Percentiles rank a stretch among this genome's conserved stretches.
phyloP scores from a whole-genome alignment of 306 rosid genomes.

The Prunus kanzakura region DNA sequence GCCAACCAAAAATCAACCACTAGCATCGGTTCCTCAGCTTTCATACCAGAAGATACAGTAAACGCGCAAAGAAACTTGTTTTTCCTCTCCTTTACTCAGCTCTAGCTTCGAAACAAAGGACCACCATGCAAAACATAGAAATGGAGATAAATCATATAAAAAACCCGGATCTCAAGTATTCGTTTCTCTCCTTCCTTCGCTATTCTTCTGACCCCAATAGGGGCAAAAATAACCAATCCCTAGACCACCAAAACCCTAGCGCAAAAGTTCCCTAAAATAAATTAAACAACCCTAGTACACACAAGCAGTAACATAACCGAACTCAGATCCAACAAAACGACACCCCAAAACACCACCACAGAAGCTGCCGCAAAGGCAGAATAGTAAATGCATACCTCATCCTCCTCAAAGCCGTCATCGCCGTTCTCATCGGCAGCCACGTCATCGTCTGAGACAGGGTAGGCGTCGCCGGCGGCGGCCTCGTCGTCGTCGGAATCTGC shows the following conservation, averaged over 20 bases:
- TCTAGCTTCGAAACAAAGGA: background rate
- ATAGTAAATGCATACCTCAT: slow-evolving; percentile 35
- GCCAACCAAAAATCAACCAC: background rate
- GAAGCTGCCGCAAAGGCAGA: background rate
- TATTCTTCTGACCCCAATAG: background rate
- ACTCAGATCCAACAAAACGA: slow-evolving; percentile 26
- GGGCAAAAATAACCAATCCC: background rate
- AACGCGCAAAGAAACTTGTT: background rate
- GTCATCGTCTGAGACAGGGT: slow-evolving; percentile 36
- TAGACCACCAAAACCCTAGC: slow-evolving; percentile 26
- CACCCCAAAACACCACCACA: background rate
- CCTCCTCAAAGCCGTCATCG: slow-evolving; percentile 45
- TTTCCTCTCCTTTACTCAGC: background rate
- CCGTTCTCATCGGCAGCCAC: slow-evolving; percentile 24
- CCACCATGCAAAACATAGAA: background rate
- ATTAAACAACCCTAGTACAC: background rate
- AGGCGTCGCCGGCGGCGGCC: slow-evolving; percentile 32
- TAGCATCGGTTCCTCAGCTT: background rate
- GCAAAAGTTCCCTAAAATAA: background rate
- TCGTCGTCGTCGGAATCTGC: slow-evolving; percentile 66
- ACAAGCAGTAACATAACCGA: background rate
- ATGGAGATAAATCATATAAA: background rate
- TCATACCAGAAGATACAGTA: background rate
- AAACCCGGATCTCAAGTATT: background rate
- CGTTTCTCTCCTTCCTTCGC: background rate